A percentile compares a stretch with the other conserved stretches of the same genome.
These are phyloP conservation scores for Paraphaeosphaeria minitans DNA, from an alignment of 2,329 filamentous ascomycete genomes.

Conservation along the genomic window DNA sequence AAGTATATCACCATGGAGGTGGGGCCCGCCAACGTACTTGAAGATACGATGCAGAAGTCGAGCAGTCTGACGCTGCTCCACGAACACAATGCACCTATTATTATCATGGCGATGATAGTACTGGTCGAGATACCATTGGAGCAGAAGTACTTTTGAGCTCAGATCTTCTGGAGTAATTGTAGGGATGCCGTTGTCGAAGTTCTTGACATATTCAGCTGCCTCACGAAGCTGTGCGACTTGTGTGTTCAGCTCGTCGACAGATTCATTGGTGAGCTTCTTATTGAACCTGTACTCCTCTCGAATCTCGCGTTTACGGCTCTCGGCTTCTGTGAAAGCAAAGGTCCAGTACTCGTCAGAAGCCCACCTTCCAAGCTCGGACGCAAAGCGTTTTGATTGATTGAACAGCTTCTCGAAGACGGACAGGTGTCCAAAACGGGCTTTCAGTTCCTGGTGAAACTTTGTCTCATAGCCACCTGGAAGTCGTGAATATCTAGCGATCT, in stretches of 20 bases:
- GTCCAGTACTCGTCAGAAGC: conserved; percentile 83
- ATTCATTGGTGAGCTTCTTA: conserved; percentile 27
- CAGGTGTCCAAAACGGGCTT: conserved; percentile 58
- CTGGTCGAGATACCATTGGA: conserved; percentile 65
- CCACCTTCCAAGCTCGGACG: conserved; percentile 77
- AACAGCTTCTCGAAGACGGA: conserved; percentile 63
- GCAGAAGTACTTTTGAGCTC: conserved; percentile 73
- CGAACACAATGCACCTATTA: conserved; percentile 84
- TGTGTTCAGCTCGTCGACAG: conserved; percentile 53
- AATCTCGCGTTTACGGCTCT: conserved; percentile 65
- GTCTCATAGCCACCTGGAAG: conserved; percentile 65
- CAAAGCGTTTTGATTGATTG: conserved; percentile 62
- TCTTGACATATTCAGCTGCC: conserved; percentile 62
- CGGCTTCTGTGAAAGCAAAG: conserved; percentile 67
- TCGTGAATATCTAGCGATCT: conserved; percentile 62
- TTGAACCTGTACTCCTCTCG: conserved; percentile 53
- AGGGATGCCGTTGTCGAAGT: conserved; percentile 54
- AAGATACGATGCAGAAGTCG: conserved; percentile 74
- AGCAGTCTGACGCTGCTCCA: conserved; percentile 78
- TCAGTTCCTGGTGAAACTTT: conserved; percentile 64
- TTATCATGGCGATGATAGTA: conserved; percentile 66
- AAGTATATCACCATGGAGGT: conserved; percentile 67
- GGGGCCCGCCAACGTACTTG: conserved; percentile 59
- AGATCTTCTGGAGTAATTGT: conserved; percentile 52
- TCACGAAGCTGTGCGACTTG: conserved; percentile 63